Base-by-base conservation (phyloP, 2,329 filamentous ascomycete species). In the Geosmithia putterillii region DNA sequence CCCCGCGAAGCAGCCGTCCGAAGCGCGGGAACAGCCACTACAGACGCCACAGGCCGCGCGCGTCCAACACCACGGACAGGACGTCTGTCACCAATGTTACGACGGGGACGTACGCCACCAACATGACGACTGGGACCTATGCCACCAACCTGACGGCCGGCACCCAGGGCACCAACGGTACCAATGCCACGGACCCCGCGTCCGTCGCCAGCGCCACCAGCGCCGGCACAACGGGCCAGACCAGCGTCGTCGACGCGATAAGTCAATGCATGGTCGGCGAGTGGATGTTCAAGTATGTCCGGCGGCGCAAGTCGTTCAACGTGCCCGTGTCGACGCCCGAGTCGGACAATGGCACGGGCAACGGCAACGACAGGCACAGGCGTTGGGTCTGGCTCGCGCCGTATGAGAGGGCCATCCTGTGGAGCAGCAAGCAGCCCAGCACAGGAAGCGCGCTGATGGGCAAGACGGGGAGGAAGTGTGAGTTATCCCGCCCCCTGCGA, bases 371-470 rank as follows among this genome's bases (percentile, higher is more conserved):
- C 50, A 83, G 92, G 23, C 92, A 98, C 60, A 95, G 89, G 66
- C 76, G 92, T 60, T 98, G 92, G 92, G 92, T 98, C 2, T 98
- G 92, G 92, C 75, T 98, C 49, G 92, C 90, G 17, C 92, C 92
- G 3, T 96, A 98, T 57, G 92, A 98, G 63, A 76, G 89, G 48
- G 83, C 90, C 12, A 90, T 98, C 47, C 86, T 98, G 61, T 98
- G 92, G 92, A 95, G 90, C 62, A 94, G 84, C 71, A 95, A 94
- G 70, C 92, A 98, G 63, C 92, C 92, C 15, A 86, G 81, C 9
- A 87, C 81, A 52, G 88, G 89, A 25, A 83, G 79, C 53, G 90
- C 89, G 25, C 65, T 98, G 61, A 74, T 96, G 71, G 92, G 92
- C 51, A 98, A 96, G 69, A 84, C 83, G 57, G 92, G 92, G 44